Conservation (phyloP, 208 protist genomes). For the Leishmania guyanensis region DNA sequence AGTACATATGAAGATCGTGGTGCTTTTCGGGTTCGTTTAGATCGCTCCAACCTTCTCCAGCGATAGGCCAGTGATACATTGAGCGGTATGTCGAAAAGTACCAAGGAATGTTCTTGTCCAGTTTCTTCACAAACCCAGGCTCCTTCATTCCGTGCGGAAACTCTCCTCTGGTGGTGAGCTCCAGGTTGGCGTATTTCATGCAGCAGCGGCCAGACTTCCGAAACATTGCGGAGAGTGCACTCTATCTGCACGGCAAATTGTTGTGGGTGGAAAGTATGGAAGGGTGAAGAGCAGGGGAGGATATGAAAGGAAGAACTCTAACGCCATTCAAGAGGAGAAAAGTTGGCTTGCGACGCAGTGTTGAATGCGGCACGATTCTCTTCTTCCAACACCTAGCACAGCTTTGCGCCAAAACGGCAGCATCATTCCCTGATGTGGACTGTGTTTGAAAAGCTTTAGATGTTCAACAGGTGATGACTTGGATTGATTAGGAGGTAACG, state of each 20-base stretch:
- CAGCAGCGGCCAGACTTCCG: slow-evolving; percentile 21
- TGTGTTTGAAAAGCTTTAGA: neutral
- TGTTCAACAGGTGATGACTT: neutral
- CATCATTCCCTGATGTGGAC: neutral
- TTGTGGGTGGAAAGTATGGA: neutral
- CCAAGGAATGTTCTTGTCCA: slow-evolving; percentile 92
- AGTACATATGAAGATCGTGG: slow-evolving; percentile 91
- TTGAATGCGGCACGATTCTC: no score
- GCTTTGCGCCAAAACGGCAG: neutral
- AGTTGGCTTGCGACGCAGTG: neutral
- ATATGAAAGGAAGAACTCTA: neutral
- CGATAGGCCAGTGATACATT: slow-evolving; percentile 90
- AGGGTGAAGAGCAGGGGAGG: neutral
- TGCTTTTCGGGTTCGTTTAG: slow-evolving; percentile 86
- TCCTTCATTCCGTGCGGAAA: slow-evolving; percentile 93
- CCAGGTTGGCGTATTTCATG: slow-evolving; percentile 90
- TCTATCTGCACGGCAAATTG: neutral
- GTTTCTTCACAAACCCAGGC: slow-evolving; percentile 85
- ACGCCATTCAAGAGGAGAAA: neutral
- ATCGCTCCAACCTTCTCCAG: slow-evolving; percentile 90
- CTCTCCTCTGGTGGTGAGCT: slow-evolving; percentile 85
- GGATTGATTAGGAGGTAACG: neutral
- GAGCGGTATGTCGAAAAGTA: slow-evolving; percentile 91
- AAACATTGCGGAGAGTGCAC: slow-evolving; percentile 41
- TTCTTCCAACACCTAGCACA: no score